Evolutionary conservation across 73 alveolate genomes (phyloP).

Genomic region (Symbiodinium natans): DNA sequence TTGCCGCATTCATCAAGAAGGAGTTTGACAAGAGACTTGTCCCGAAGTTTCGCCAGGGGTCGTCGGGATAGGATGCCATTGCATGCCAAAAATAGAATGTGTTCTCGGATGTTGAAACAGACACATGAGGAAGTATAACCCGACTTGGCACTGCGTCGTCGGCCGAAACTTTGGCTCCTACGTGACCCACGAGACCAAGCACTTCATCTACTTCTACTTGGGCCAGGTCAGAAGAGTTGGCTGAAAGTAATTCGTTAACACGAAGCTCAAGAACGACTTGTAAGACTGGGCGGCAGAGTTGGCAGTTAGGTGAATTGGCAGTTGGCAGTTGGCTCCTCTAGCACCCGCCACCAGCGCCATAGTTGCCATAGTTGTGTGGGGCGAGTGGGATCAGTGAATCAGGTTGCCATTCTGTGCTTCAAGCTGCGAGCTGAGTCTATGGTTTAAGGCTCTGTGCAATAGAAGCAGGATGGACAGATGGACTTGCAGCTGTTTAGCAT

Average conservation of each 20-base stretch:
- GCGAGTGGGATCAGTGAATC: too few relatives aligned
- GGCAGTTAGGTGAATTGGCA: too few relatives aligned
- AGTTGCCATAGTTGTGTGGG: too few relatives aligned
- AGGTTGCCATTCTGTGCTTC: background rate
- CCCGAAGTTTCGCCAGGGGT: background rate
- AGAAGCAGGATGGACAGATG: background rate
- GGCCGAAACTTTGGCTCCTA: constrained; percentile 98
- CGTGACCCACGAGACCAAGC: constrained; percentile 99
- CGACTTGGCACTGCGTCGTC: constrained; percentile 99
- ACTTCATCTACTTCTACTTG: constrained; percentile 98
- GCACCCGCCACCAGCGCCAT: too few relatives aligned
- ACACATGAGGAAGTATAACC: constrained; percentile 98
- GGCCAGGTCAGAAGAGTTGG: constrained; percentile 96
- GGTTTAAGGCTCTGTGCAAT: background rate
- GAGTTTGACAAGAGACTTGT: constrained; percentile 98
- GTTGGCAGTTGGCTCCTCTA: too few relatives aligned
- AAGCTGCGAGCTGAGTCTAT: background rate
- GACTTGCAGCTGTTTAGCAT: background rate
- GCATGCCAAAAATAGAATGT: too few relatives aligned
- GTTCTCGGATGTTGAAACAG: too few relatives aligned
- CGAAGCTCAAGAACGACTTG: too few relatives aligned
- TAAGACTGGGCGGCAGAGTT: too few relatives aligned
- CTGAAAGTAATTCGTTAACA: background rate
- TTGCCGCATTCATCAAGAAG: constrained; percentile 99
- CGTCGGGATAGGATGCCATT: background rate